phyloP scores from a whole-genome alignment of 768 basidiomycete species.

The Glaciozyma martinii region DNA sequence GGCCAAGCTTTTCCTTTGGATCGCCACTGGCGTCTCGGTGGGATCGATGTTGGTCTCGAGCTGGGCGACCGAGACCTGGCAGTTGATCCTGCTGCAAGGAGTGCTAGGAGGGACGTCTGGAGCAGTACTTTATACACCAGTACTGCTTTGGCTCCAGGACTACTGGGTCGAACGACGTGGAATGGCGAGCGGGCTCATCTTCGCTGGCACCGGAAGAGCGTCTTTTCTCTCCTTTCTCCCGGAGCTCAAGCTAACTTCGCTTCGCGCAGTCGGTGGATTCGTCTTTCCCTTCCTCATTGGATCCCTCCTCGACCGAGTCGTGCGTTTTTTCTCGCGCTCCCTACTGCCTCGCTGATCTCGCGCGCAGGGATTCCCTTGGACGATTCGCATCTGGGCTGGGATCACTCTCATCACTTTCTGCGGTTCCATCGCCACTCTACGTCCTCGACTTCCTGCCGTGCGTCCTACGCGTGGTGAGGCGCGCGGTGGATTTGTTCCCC shows the following conservation, averaged over 20 bases:
- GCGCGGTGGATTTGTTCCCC: neutral
- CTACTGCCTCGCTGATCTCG: too few species aligned
- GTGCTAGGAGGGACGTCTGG: conserved; percentile 13
- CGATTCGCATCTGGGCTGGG: conserved; percentile 25
- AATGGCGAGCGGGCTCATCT: conserved; percentile 18
- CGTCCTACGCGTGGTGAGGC: neutral
- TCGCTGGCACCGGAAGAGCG: neutral
- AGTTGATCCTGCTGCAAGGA: conserved; percentile 23
- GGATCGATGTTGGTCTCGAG: conserved; percentile 11
- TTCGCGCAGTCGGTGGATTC: conserved; percentile 14
- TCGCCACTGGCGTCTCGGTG: conserved; percentile 4
- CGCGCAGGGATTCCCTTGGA: conserved; percentile 16
- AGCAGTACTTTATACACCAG: conserved; percentile 16
- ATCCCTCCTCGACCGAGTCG: conserved; percentile 5
- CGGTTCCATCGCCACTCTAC: neutral
- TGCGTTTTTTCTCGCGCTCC: neutral
- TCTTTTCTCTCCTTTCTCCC: neutral
- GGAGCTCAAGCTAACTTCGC: neutral
- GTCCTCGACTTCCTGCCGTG: neutral
- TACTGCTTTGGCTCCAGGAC: conserved; percentile 21
- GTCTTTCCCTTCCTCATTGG: conserved; percentile 16
- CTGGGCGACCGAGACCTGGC: conserved; percentile 21
- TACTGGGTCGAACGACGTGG: conserved; percentile 16
- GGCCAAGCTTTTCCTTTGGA: conserved; percentile 5
- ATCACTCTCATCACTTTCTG: neutral